phyloP scores from a whole-genome alignment of 2,329 filamentous ascomycete genomes.

The Phaeosphaeriaceae sp. region DNA sequence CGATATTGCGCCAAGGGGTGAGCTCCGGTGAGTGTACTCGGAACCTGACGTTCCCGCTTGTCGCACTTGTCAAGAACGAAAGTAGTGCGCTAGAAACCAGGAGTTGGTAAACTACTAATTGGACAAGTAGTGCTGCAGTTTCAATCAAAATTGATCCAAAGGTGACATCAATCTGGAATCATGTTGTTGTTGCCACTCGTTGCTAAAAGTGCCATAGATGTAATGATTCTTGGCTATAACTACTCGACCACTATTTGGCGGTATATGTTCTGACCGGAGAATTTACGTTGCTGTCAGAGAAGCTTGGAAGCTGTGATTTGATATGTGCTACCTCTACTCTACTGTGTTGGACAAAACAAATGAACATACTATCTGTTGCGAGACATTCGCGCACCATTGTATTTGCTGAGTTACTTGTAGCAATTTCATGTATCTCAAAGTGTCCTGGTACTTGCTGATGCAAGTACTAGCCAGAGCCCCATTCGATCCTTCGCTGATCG shows the following conservation, averaged over 20 bases:
- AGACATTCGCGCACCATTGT: neutral
- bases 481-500: neutral
- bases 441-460: slow-evolving; percentile 5
- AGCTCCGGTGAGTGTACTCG: too few relatives aligned
- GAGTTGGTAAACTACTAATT: too few relatives aligned
- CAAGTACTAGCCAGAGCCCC: neutral
- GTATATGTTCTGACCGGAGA: neutral
- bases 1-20: too few relatives aligned
- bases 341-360: neutral
- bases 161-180: too few relatives aligned
- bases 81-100: too few relatives aligned
- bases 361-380: neutral
- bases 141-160: too few relatives aligned
- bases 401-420: neutral
- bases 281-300: neutral
- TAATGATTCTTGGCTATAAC: neutral
- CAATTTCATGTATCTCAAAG: neutral
- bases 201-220: neutral
- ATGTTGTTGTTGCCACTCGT: neutral
- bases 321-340: neutral
- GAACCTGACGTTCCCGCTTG: too few relatives aligned
- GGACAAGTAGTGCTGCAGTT: too few relatives aligned
- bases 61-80: too few relatives aligned
- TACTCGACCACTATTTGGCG: neutral
- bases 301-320: neutral